A percentile compares a stretch with the other conserved stretches of the same genome.
Evolutionary conservation across 345 rosid species (phyloP).

Genomic region (Corchorus olitorius): DNA sequence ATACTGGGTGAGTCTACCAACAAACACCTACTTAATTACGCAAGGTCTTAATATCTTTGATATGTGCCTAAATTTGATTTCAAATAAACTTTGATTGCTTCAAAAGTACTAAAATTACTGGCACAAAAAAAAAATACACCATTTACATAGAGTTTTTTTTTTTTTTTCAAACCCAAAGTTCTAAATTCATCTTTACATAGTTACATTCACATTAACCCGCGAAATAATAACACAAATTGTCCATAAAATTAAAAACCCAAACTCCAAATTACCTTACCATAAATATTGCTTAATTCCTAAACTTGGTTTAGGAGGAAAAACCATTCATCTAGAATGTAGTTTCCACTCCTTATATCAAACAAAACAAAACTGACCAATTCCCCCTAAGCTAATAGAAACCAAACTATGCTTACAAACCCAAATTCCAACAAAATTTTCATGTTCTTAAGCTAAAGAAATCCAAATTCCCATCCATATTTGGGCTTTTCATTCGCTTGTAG

Average conservation of each 20-base stretch:
- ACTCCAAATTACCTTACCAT: neutral
- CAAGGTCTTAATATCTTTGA: too few species aligned
- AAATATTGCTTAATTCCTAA: neutral
- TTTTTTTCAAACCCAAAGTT: neutral
- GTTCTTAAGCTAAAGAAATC: neutral
- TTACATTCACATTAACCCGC: neutral
- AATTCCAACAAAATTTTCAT: conserved; percentile 14
- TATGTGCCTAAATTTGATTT: too few species aligned
- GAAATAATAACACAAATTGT: neutral
- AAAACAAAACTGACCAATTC: neutral
- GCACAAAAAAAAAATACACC: neutral
- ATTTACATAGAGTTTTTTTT: neutral
- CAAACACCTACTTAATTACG: too few species aligned
- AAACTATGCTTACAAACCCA: conserved; percentile 7
- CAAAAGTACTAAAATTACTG: neutral
- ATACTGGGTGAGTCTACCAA: too few species aligned
- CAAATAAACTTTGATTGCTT: neutral
- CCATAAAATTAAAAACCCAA: neutral
- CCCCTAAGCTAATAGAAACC: neutral
- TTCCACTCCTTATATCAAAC: neutral
- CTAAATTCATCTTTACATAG: neutral
- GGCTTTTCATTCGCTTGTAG: conserved; percentile 26
- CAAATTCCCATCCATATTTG: neutral
- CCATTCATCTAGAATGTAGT: neutral
- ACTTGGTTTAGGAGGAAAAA: neutral